phyloP scores from a whole-genome alignment of 129 eudicot genomes.

The Saposhnikovia divaricata region DNA sequence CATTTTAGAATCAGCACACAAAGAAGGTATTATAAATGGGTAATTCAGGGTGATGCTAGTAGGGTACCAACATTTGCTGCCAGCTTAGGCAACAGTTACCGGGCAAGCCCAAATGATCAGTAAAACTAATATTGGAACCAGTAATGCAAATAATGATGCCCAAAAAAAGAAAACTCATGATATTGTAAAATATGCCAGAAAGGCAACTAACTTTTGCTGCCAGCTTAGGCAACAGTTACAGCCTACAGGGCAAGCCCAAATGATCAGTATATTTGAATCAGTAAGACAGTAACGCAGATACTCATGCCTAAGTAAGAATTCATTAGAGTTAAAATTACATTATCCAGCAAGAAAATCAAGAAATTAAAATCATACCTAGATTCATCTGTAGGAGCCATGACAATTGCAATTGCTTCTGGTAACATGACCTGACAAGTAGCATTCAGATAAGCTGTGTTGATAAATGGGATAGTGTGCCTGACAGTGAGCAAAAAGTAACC shows the following conservation, averaged over 20 bases:
- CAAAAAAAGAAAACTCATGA: too few species aligned
- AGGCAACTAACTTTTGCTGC: neutral
- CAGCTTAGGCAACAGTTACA: neutral
- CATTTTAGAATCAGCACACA: neutral
- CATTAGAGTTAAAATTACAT: neutral
- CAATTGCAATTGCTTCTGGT: conserved; percentile 99
- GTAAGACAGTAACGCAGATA: neutral
- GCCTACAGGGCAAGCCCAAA: neutral
- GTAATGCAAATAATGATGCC: neutral
- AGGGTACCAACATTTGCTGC: neutral
- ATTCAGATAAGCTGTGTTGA: conserved; percentile 2
- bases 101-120: neutral
- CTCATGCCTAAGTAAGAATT: neutral
- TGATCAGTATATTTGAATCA: neutral
- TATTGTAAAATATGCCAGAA: neutral
- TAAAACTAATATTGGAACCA: neutral
- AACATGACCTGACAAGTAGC: conserved; percentile 66
- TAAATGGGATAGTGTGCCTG: neutral
- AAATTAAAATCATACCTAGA: conserved; percentile 42
- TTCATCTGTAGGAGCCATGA: conserved; percentile 96
- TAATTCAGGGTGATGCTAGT: neutral
- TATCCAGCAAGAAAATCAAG: neutral
- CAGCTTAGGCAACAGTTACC: neutral
- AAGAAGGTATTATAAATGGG: neutral
- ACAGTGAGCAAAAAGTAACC: neutral